phyloP scores from a whole-genome alignment of 257 asterid species.

The Misopates orontium region DNA sequence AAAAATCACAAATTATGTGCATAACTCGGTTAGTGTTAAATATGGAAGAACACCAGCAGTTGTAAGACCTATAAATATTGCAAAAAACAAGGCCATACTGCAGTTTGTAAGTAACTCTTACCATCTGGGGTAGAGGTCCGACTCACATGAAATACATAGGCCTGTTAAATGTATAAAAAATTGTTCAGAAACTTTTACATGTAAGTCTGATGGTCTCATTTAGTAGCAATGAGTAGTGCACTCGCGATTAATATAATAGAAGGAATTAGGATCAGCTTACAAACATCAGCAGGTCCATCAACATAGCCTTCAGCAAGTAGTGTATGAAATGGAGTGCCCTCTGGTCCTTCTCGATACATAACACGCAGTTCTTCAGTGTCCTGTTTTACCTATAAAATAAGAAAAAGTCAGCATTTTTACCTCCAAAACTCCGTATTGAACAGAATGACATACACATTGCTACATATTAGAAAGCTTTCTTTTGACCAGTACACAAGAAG shows the following conservation, averaged over 20 bases:
- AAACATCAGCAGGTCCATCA: conserved; percentile 87
- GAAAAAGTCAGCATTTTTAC: conserved; percentile 9
- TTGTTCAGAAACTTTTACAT: conserved; percentile 14
- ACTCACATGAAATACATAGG: conserved; percentile 76
- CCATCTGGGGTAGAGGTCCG: conserved; percentile 74
- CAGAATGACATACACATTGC: neutral
- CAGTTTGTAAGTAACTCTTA: conserved; percentile 26
- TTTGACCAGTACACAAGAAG: neutral
- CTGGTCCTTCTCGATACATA: conserved; percentile 93
- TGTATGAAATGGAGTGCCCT: conserved; percentile 82
- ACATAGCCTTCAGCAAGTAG: conserved; percentile 89
- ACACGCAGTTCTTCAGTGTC: conserved; percentile 85
- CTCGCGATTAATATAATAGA: neutral
- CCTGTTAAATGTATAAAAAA: conserved; percentile 45
- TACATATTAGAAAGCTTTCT: neutral
- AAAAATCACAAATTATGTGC: neutral
- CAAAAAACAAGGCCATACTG: neutral
- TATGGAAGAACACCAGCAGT: conserved; percentile 6
- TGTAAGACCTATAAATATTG: neutral
- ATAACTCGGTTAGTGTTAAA: neutral
- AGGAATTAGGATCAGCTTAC: conserved; percentile 52
- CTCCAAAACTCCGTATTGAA: neutral
- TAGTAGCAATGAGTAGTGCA: neutral
- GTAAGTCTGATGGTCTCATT: neutral
- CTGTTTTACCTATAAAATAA: conserved; percentile 62